Base-by-base conservation (phyloP, 352 stramenopile species). In the Phytophthora sp. region DNA sequence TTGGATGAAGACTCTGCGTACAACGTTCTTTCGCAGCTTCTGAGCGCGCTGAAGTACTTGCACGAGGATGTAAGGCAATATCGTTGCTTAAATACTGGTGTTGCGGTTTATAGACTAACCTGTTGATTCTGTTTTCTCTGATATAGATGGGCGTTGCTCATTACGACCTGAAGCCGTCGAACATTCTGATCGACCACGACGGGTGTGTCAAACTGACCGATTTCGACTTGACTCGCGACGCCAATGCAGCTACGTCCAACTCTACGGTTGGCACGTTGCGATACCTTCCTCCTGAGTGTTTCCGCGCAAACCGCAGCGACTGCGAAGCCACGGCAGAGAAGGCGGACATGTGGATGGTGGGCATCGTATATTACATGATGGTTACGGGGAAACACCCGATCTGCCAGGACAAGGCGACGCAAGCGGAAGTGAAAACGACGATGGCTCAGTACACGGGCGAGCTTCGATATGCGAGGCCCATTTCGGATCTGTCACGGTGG, bases 81-180 rank as follows among this genome's bases (percentile, higher is more conserved):
- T 49, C 57, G 7, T 24, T 50, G 24, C 18, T 24, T 52, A 1
- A 26, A 30, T 16, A n/a, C n/a, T 55, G 21, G 23, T 13, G 3
- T 21, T 23, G 9, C 16, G 27, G 16, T 21, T 45, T 20, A 47
- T 11, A 18, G 16, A 24, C 49, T 63, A 26, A 60, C 41, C 23
- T 51, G 6, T 24, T 35, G 11, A 2, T 66, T 2, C 9, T 52
- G 47, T 53, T 38, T 9, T n/a, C 63, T 29, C 12, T 7, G 13
- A 45, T 31, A 16, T 49, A 91, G 84, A 88, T 88, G 71, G 76
- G 80, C 39, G 78, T 91, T 59, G 85, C 85, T 45, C 89, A 97
- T 51, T 92, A 93, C 51, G 97, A 99, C 70, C 79, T 99, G 20
- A 99, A 99, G 73, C 97, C 96, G 38, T 98, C 96, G 26, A 99